These are phyloP conservation scores for Volvox africanus DNA, from an alignment of 139 green algal genomes.

Conservation along the genomic window DNA sequence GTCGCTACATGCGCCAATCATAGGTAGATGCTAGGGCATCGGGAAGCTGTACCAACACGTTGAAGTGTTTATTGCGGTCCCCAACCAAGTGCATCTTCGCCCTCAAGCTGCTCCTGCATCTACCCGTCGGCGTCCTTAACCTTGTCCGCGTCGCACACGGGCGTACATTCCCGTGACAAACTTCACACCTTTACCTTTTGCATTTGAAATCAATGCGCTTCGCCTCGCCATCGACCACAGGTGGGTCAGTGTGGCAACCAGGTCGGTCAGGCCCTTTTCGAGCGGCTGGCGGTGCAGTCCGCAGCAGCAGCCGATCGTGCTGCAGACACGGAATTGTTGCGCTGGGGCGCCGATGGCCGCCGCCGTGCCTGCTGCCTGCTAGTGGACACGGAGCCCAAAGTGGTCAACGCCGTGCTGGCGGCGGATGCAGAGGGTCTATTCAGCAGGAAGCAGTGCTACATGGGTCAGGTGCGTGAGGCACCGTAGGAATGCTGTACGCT, in stretches of 20 bases:
- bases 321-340: not conserved
- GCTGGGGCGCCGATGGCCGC: not conserved
- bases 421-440: slow-evolving; percentile 48
- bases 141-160: too few species aligned
- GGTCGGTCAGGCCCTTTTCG: slow-evolving; percentile 51
- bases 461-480: slow-evolving; percentile 51
- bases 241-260: slow-evolving; percentile 64
- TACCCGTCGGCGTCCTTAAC: too few species aligned
- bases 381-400: slow-evolving; percentile 67
- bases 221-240: slow-evolving; percentile 2
- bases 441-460: slow-evolving; percentile 44
- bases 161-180: too few species aligned
- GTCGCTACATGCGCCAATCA: too few species aligned
- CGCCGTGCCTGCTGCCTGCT: slow-evolving; percentile 51
- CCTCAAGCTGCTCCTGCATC: too few species aligned
- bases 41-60: too few species aligned
- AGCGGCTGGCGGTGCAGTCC: slow-evolving; percentile 27
- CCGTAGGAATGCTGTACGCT: too few species aligned
- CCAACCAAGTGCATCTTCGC: too few species aligned
- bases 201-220: not conserved
- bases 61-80: too few species aligned
- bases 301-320: not conserved
- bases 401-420: slow-evolving; percentile 45
- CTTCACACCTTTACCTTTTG: too few species aligned
- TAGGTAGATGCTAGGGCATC: too few species aligned